phyloP scores from a whole-genome alignment of 1,139 yeast species.

The Sugiyamaella pinicola region DNA sequence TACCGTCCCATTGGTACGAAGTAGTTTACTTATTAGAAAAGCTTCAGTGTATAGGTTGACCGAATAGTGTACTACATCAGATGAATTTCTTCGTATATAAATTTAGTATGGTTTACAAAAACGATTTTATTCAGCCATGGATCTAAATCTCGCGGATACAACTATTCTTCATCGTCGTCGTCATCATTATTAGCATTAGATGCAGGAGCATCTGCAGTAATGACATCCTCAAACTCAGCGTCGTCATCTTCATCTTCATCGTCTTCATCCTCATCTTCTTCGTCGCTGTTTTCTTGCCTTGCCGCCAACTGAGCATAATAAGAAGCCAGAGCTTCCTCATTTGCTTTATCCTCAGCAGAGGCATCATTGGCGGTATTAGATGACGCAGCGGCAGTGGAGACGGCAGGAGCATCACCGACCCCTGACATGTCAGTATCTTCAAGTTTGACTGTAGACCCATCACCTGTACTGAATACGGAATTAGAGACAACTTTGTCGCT shows the following conservation, averaged over 20 bases:
- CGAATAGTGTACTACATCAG: background rate
- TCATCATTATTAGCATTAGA: conserved; percentile 31
- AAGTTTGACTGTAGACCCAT: conserved; percentile 18
- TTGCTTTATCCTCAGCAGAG: conserved; percentile 38
- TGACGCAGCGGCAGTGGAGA: conserved; percentile 35
- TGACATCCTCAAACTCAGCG: conserved; percentile 57
- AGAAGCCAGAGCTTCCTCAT: conserved; percentile 75
- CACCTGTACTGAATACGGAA: background rate
- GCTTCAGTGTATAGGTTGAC: conserved; percentile 7
- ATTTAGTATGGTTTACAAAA: background rate
- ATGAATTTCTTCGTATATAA: background rate
- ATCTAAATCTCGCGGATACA: too few relatives aligned
- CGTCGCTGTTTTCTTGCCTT: conserved; percentile 60
- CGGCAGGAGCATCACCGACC: conserved; percentile 49
- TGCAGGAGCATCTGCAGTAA: conserved; percentile 27
- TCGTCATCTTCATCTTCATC: conserved; percentile 65
- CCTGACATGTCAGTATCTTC: conserved; percentile 19
- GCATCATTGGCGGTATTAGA: conserved; percentile 36
- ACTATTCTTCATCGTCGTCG: background rate
- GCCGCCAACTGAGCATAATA: conserved; percentile 73
- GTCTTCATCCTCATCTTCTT: conserved; percentile 45
- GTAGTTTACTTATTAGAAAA: conserved; percentile 5
- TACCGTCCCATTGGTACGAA: conserved; percentile 1
- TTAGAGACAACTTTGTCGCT: conserved; percentile 19
- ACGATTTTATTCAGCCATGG: background rate